Evolutionary conservation across 163 green algal species (phyloP).

Genomic region (Chlorella variabilis): DNA sequence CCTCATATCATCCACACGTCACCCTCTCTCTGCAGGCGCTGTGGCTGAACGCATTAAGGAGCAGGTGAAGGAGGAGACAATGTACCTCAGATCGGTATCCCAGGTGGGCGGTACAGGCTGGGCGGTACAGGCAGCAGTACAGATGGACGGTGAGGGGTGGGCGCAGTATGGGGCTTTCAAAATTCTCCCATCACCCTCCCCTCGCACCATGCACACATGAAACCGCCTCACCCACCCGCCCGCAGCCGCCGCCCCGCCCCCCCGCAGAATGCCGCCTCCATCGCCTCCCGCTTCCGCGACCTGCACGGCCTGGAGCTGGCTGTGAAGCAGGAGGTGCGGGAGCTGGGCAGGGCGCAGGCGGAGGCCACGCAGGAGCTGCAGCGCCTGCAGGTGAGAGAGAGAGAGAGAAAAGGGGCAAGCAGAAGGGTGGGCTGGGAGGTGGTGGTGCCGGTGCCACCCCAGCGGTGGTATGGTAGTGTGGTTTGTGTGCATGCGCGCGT

Average conservation of each 20-base stretch:
- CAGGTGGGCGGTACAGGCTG: constrained; percentile 12
- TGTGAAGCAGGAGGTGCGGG: constrained; percentile 64
- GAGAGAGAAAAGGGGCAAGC: background rate
- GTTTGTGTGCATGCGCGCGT: too few species aligned
- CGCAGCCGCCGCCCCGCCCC: too few species aligned
- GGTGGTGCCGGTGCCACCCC: background rate
- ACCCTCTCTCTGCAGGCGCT: background rate
- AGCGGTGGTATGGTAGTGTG: too few species aligned
- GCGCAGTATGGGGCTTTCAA: too few species aligned
- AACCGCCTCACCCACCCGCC: constrained; percentile 44
- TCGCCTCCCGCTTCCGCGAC: constrained; percentile 49
- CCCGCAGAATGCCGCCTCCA: constrained; percentile 53
- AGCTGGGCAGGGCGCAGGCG: constrained; percentile 22
- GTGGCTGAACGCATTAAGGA: constrained; percentile 29
- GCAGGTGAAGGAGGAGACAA: constrained; percentile 57
- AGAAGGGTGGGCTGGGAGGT: background rate
- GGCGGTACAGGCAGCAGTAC: background rate
- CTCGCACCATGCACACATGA: too few species aligned
- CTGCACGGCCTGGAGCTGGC: constrained; percentile 65
- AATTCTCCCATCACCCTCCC: too few species aligned
- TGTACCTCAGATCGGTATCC: constrained; percentile 46
- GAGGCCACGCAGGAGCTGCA: constrained; percentile 56
- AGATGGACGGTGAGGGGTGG: too few species aligned
- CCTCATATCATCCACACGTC: background rate
- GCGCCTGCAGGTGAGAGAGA: constrained; percentile 32